Evolutionary conservation across 1,284 basidiomycete species (phyloP), one percentile per base, ranked within the genome.

Genomic region (Boletus sp.): DNA sequence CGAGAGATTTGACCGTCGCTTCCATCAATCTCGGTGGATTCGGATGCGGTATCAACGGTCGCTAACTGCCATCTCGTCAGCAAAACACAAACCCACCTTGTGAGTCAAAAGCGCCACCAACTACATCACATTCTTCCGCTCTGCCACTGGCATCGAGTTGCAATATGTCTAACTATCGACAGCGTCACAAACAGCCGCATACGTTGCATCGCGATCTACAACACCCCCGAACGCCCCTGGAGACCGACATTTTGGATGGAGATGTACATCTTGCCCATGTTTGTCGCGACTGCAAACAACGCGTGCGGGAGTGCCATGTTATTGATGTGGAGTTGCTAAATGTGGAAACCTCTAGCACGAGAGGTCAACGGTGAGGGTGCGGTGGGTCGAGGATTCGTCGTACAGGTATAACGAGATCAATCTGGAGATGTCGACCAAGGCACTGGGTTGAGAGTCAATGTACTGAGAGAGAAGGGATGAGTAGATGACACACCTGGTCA

Each of bases 171-270:
- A 96, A 82, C 4, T 9, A 89, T 88, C 27, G 99, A 76, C 0
- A 96, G 97, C 1, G 93, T 92, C 91, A 98, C 97, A 76, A 98
- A 97, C n/a, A 99, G 75, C 1, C 89, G 87, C 15, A 94, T 94
- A 67, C 95, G 91, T 52, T 83, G 83, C 0, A 84, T 81, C 0
- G 94, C 94, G 39, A 98, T 91, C 50, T 91, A 87, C 16, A 98
- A 75, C 5, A 96, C 88, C 1, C 93, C 93, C 13, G 84, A 44
- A 46, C 95, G 2, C 84, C 0, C 96, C 61, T 86, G 84, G 20
- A 78, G 78, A 27, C 79, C 84, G 9, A 83, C 78, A 65, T 84
- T 89, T 61, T 87, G 84, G 15, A 80, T 63, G 24, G 1, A 24
- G 24, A 24, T 24, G 24, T 24, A 24, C 24, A 24, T 24, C 24